Conservation (phyloP, 257 asterid species). For the Lycium ferocissimum region DNA sequence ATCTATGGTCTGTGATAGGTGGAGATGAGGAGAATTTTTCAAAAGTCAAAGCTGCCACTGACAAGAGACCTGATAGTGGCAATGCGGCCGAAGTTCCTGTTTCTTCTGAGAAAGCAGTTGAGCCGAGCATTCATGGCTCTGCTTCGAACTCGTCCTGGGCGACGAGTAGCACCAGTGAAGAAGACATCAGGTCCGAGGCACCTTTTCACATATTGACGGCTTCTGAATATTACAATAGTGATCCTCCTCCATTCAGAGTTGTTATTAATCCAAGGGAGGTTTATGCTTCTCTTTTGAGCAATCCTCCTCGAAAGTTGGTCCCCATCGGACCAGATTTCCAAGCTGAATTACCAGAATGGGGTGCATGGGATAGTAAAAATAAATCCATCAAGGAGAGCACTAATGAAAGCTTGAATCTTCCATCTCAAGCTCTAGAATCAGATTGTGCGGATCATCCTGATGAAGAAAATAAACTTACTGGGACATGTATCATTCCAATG, state of each 20-base stretch:
- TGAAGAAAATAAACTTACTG: conserved; percentile 36
- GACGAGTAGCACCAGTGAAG: conserved; percentile 46
- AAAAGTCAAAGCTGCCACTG: conserved; percentile 29
- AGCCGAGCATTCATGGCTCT: conserved; percentile 33
- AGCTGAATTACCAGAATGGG: conserved; percentile 52
- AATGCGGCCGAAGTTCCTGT: conserved; percentile 34
- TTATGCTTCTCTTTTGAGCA: conserved; percentile 43
- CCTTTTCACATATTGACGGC: conserved; percentile 39
- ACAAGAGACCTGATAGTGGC: conserved; percentile 35
- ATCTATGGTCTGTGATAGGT: conserved; percentile 39
- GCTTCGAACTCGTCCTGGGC: conserved; percentile 43
- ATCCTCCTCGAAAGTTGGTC: conserved; percentile 48
- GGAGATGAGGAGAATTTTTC: conserved; percentile 29
- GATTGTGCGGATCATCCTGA: neutral
- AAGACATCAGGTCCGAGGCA: conserved; percentile 38
- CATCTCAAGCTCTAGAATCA: conserved; percentile 30
- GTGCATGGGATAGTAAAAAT: neutral
- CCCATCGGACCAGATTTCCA: conserved; percentile 48
- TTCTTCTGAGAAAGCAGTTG: conserved; percentile 37
- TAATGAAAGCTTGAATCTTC: neutral
- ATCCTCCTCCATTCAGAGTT: conserved; percentile 36
- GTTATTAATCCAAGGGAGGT: conserved; percentile 36
- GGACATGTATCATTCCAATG: conserved; percentile 46
- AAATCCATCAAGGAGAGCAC: conserved; percentile 18
- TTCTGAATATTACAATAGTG: conserved; percentile 39